Evolutionary conservation across 306 rosid genomes (phyloP), one percentile per base, ranked within the genome.

Genomic region (Calophaca sinica): DNA sequence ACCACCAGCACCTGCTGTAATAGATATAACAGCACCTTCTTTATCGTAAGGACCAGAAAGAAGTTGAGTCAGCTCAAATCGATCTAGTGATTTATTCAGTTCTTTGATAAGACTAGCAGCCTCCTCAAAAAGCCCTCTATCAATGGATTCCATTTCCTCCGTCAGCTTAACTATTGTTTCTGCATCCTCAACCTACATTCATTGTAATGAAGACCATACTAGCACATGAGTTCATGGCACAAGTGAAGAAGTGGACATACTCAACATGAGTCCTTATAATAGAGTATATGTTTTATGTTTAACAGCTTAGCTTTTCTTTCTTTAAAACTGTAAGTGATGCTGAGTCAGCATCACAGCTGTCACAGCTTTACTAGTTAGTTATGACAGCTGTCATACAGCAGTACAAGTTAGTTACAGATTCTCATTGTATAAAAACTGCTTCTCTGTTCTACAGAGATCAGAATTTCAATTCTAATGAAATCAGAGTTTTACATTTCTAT

Each of bases 1-100:
- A n/a, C 98, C 98, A 52, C 97, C 98, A 59, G 98, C 97, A 78
- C 98, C 98, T 4, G 98, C 97, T 39, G 97, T 87, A 70, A 94
- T 88, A 65, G 85, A 57, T 79, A 94, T 78, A 75, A 88, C 90
- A 81, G 96, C 97, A 35, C 97, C 96, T 87, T 94, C 97, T 85
- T 87, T 94, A 80, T 94, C 98, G 28, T 94, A 94, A 32, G 96
- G 97, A 65, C 96, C 94, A 57, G 98, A 89, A 79, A 91, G 98
- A 80, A 94, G 98, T 79, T 91, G 91, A 54, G 98, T 89, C 80
- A 94, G 83, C 86, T 94, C 98, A 79, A 88, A 89, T 59, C 55
- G 89, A 84, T 94, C 98, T 71, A 94, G 11, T 35, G 90, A 91
- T 89, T 87, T 91, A 83, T 86, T 88, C 72, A 94, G 70, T 76